Evolutionary conservation across 1,284 basidiomycete genomes (phyloP), one percentile per base, ranked within the genome.

Genomic region (Bothia castanella): DNA sequence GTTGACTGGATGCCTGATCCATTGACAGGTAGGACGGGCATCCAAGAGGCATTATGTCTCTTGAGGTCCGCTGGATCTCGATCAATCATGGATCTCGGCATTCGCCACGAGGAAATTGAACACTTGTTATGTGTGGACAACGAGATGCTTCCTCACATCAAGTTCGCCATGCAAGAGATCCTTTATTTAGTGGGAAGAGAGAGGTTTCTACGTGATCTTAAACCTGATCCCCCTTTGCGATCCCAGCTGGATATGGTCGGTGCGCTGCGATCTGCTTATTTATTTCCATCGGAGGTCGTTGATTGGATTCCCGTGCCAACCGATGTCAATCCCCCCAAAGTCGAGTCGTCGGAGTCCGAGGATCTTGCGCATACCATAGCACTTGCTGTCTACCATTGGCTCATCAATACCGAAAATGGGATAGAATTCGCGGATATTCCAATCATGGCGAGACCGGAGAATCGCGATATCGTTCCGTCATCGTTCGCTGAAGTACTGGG

Each of bases 11-110:
- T 68, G 67, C 27, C 69, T 6, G 79, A 81, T 57, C 74, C 73
- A 1, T 61, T 81, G 7, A 75, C 74, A 0, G 58, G 68, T 9
- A 70, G 64, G 29, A 73, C 72, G 0, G 78, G 79, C 5, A 74
- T 70, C 2, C 72, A 77, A 45, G 72, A 79, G 45, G 78, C 77
- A 1, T 53, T 79, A 12, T 55, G 61, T 30, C 59, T 71, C 20
- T 58, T 80, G 4, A 54, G 52, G 3, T 74, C 73, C 2, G 68
- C 74, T 3, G 51, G 61, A 5, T 74, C 63, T 23, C 61, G 57
- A 16, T 74, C 78, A 0, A 75, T 74, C 47, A 63, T 70, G 53
- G 56, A 51, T 10, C 61, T 79, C 5, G 49, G 23, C 14, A 25
- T 12, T 34, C n/a, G 10, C 30, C 13, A 31, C 11, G 16, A 6